Evolutionary conservation across 2,329 filamentous ascomycete genomes (phyloP), one percentile per base, ranked within the genome.

Genomic region (Exserohilum rostratum): DNA sequence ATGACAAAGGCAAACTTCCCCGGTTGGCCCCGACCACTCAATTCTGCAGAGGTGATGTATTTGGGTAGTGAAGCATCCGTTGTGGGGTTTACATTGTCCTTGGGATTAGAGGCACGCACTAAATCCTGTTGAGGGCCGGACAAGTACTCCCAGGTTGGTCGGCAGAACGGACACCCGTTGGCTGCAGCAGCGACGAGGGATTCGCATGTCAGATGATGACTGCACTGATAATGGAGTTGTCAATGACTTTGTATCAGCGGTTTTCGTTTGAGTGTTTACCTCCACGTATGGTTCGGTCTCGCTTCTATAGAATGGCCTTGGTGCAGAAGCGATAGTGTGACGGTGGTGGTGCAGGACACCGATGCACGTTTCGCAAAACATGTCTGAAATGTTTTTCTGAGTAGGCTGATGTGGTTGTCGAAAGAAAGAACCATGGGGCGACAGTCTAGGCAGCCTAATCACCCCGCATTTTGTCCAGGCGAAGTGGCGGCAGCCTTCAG

Each of bases 401-500:
- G 15, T 11, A 30, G 3, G 39, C 15, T 35, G 17, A n/a, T 11
- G 43, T 34, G 22, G 7, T 18, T 33, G 30, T 25, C 9, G 13
- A 25, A 6, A 27, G 25, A 17, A 10, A 17, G 17, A 27, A 48
- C n/a, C n/a, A n/a, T 15, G 6, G 20, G 29, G 30, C n/a, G 35
- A 29, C n/a, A 46, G 18, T 9, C 22, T 5, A 6, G 13, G n/a
- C 17, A 30, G 31, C 20, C 10, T 37, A 2, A 15, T 42, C 33
- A 48, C 22, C 43, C 44, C 35, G 25, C 37, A 2, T 9, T 12
- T 42, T 55, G 27, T 22, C 6, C 33, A 13, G 25, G 40, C 7
- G 55, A 47, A 20, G 57, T 70, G 9, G 87, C 83, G 11, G 81
- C 83, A 46, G 84, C 83, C 69, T 85, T 87, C 55, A 98, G 74